Conservation (phyloP, 2,329 filamentous ascomycete genomes). For the Alternaria consortialis region DNA sequence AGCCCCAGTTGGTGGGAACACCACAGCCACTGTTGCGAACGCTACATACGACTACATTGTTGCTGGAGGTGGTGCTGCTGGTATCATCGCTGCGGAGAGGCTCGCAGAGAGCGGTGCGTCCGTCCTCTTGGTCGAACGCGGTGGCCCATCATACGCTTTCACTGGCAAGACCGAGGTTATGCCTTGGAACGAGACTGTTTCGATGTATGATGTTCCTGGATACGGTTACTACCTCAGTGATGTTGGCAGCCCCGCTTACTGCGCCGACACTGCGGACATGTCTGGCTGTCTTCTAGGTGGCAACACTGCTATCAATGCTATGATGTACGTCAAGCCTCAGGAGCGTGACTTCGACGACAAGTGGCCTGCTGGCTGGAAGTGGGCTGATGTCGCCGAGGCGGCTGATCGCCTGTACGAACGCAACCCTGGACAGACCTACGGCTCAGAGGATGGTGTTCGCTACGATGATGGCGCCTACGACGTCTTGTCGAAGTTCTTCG, state of each 20-base stretch:
- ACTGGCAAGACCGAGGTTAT: slow-evolving; percentile 42
- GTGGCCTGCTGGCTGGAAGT: slow-evolving; percentile 76
- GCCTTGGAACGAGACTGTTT: slow-evolving; percentile 47
- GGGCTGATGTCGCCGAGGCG: slow-evolving; percentile 66
- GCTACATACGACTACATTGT: slow-evolving; percentile 68
- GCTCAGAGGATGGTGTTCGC: slow-evolving; percentile 70
- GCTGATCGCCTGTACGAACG: slow-evolving; percentile 72
- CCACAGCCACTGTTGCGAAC: slow-evolving; percentile 50
- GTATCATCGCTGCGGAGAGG: slow-evolving; percentile 66
- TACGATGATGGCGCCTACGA: slow-evolving; percentile 72
- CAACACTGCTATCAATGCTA: slow-evolving; percentile 68
- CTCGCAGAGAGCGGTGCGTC: slow-evolving; percentile 70
- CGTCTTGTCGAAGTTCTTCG: slow-evolving; percentile 68
- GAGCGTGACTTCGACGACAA: slow-evolving; percentile 72
- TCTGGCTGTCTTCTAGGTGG: slow-evolving; percentile 75
- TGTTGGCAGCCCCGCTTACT: slow-evolving; percentile 51
- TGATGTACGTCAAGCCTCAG: slow-evolving; percentile 48
- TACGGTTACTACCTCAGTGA: slow-evolving; percentile 47
- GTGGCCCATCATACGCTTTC: slow-evolving; percentile 47
- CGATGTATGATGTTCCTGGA: slow-evolving; percentile 51
- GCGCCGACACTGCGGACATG: slow-evolving; percentile 74
- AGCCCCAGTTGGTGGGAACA: slow-evolving; percentile 37
- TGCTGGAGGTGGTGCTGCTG: slow-evolving; percentile 67
- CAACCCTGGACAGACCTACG: slow-evolving; percentile 73
- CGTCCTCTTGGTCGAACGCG: slow-evolving; percentile 65